Evolutionary conservation across 805 yeast genomes (phyloP).

Genomic region (Cyberlindnera samutprakarnensis): DNA sequence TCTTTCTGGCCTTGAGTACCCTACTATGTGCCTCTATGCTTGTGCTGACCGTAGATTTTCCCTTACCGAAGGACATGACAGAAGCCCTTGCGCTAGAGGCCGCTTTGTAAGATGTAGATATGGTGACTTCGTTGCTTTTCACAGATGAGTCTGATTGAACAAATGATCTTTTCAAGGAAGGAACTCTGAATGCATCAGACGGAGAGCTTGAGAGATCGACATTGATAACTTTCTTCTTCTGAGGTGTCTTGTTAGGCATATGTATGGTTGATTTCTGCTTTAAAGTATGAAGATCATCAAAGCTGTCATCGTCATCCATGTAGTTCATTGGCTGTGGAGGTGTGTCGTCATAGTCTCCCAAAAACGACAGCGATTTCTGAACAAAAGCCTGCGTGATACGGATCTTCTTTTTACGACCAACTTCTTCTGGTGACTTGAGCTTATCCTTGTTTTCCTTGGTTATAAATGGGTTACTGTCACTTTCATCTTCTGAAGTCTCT

Average conservation of each 20-base stretch:
- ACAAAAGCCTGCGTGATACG: conserved; percentile 48
- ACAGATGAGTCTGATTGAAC: conserved; percentile 28
- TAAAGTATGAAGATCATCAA: conserved; percentile 38
- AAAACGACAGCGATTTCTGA: conserved; percentile 47
- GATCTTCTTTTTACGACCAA: conserved; percentile 21
- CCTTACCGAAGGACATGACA: conserved; percentile 43
- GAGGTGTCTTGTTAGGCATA: conserved; percentile 24
- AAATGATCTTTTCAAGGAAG: conserved; percentile 40
- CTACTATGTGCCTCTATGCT: conserved; percentile 10
- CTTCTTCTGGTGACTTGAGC: conserved; percentile 11
- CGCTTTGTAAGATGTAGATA: conserved; percentile 44
- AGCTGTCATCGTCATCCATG: conserved; percentile 28
- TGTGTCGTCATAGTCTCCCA: conserved; percentile 28
- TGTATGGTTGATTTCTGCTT: conserved; percentile 35
- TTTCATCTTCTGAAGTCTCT: conserved; percentile 21
- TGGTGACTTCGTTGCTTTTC: conserved; percentile 40
- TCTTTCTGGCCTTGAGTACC: conserved; percentile 20
- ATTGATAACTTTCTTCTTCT: conserved; percentile 14
- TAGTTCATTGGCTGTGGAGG: background rate
- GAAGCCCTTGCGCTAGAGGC: conserved; percentile 52
- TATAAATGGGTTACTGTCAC: conserved; percentile 23
- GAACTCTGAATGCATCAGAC: conserved; percentile 21
- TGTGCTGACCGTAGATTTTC: conserved; percentile 9
- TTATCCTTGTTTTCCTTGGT: conserved; percentile 11
- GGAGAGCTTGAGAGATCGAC: conserved; percentile 17